A percentile compares a stretch with the other conserved stretches of the same genome.
Conservation (phyloP, 805 yeast species). For the Priceomyces fermenticarens region DNA sequence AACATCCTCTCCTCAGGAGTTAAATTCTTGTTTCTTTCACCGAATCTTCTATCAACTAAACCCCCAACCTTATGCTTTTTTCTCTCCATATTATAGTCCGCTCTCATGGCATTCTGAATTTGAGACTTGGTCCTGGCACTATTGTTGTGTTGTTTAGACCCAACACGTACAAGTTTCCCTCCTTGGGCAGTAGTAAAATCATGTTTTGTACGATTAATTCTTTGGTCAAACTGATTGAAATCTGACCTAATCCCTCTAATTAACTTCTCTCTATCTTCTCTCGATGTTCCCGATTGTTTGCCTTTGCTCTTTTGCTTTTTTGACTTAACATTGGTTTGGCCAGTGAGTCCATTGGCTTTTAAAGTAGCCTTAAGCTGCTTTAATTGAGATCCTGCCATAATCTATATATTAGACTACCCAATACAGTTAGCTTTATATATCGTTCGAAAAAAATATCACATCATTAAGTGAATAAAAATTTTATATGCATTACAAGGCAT, state of each 20-base stretch:
- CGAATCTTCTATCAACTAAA: constrained; percentile 87
- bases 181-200: constrained; percentile 42
- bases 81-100: constrained; percentile 64
- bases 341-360: constrained; percentile 78
- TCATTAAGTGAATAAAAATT: too few species aligned
- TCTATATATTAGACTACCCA: background rate
- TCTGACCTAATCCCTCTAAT: constrained; percentile 64
- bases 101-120: constrained; percentile 42
- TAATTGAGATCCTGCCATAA: constrained; percentile 85
- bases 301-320: constrained; percentile 43
- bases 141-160: constrained; percentile 33
- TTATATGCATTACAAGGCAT: too few species aligned
- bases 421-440: too few species aligned
- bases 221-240: constrained; percentile 87
- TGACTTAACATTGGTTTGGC: constrained; percentile 69
- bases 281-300: constrained; percentile 61
- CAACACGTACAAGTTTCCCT: constrained; percentile 44
- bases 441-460: too few species aligned
- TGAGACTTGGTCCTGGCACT: constrained; percentile 30
- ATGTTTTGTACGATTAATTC: constrained; percentile 63
- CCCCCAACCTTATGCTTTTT: constrained; percentile 70
- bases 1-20: constrained; percentile 92
- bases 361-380: constrained; percentile 77
- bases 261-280: constrained; percentile 64
- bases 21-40: constrained; percentile 69